These are phyloP conservation scores for Wilcoxina mikolae DNA, from an alignment of 495 filamentous ascomycete species.

Conservation along the genomic window DNA sequence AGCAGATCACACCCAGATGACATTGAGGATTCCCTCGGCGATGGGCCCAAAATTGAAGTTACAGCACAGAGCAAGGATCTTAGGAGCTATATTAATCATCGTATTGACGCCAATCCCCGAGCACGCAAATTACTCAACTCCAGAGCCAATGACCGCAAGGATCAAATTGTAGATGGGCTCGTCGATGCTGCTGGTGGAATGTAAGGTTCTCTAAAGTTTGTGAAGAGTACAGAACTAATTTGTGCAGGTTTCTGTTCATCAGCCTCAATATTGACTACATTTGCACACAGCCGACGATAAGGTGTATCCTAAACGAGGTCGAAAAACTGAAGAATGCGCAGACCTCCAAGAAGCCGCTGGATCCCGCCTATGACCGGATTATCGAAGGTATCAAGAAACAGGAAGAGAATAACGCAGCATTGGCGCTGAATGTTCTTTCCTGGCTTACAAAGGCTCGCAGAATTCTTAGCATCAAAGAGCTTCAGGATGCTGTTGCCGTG, in stretches of 20 bases:
- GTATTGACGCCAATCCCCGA: neutral
- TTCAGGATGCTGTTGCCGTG: conserved; percentile 11
- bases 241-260: conserved; percentile 15
- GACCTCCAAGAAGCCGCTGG: neutral
- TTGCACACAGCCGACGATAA: conserved; percentile 8
- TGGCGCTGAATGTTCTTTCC: conserved; percentile 10
- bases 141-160: neutral
- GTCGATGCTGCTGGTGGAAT: conserved; percentile 8
- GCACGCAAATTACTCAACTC: neutral
- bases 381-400: conserved; percentile 7
- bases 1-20: conserved; percentile 11
- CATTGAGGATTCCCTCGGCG: neutral
- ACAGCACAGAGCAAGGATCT: conserved; percentile 8
- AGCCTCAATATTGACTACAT: conserved; percentile 11
- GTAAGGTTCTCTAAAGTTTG: conserved; percentile 6
- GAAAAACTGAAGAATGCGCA: conserved; percentile 8
- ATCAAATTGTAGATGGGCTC: conserved; percentile 11
- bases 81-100: conserved; percentile 1
- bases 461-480: conserved; percentile 13
- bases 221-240: neutral
- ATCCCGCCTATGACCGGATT: conserved; percentile 9
- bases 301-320: conserved; percentile 5
- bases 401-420: neutral
- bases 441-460: conserved; percentile 9
- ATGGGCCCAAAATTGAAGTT: conserved; percentile 5